Percentiles rank a stretch among this genome's conserved stretches.
Evolutionary conservation across 768 basidiomycete genomes (phyloP).

Genomic region (Rhodotorula sphaerocarpa): DNA sequence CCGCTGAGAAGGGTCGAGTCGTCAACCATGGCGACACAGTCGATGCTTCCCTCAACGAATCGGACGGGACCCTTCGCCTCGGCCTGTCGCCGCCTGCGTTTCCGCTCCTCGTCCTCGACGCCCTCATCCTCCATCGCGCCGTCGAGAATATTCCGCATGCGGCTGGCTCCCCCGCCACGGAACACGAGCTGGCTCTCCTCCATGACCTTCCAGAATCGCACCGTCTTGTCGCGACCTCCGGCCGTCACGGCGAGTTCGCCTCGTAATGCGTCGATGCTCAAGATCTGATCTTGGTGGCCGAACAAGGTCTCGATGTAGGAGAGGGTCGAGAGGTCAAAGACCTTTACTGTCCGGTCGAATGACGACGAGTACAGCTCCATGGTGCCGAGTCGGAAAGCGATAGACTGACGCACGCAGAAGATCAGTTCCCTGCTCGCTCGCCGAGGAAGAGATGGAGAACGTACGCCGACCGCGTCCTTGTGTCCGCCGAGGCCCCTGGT

Average conservation of each 20-base stretch:
- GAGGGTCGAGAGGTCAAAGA: slow-evolving; percentile 64
- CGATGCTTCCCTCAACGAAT: slow-evolving; percentile 83
- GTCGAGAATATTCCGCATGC: slow-evolving; percentile 69
- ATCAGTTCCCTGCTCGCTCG: slow-evolving; percentile 37
- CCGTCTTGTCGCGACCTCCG: slow-evolving; percentile 82
- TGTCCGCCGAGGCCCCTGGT: slow-evolving; percentile 72
- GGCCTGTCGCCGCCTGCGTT: slow-evolving; percentile 51
- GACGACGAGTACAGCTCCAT: slow-evolving; percentile 67
- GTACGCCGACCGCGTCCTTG: slow-evolving; percentile 60
- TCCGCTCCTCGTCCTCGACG: slow-evolving; percentile 47
- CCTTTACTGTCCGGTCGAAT: slow-evolving; percentile 78
- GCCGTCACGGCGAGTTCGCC: slow-evolving; percentile 77
- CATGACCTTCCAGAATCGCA: slow-evolving; percentile 89
- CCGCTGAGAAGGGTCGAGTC: slow-evolving; percentile 86
- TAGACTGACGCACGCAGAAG: slow-evolving; percentile 49
- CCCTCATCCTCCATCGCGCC: slow-evolving; percentile 50
- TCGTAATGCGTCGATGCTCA: slow-evolving; percentile 68
- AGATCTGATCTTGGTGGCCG: slow-evolving; percentile 85
- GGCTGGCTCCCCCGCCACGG: slow-evolving; percentile 82
- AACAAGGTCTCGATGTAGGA: slow-evolving; percentile 93
- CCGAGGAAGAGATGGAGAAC: slow-evolving; percentile 40
- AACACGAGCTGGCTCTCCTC: slow-evolving; percentile 95
- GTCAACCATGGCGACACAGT: slow-evolving; percentile 89
- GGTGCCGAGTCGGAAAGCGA: slow-evolving; percentile 70
- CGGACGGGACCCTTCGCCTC: slow-evolving; percentile 40